Percentiles rank a stretch among this genome's conserved stretches.
These are phyloP conservation scores for Aspergillus pseudotamarii DNA, from an alignment of 2,329 filamentous ascomycete species.

Conservation along the genomic window DNA sequence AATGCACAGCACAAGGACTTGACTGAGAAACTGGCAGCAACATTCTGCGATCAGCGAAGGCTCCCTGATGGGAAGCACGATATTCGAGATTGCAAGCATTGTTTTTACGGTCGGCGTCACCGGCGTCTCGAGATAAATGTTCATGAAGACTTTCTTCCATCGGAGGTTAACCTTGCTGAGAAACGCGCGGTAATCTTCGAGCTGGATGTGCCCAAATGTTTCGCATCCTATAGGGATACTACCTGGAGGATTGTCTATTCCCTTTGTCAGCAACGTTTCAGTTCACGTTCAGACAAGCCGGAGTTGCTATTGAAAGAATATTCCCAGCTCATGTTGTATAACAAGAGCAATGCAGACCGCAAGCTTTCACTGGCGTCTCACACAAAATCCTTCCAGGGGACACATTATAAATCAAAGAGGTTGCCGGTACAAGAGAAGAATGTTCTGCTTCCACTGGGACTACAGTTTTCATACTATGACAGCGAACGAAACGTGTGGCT, in stretches of 20 bases:
- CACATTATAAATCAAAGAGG: conserved; percentile 50
- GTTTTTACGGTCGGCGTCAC: conserved; percentile 38
- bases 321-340: conserved; percentile 32
- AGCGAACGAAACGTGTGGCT: conserved; percentile 42
- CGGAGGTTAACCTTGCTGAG: conserved; percentile 38
- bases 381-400: conserved; percentile 50
- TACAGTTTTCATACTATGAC: conserved; percentile 56
- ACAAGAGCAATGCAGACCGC: background rate
- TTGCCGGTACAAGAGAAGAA: conserved; percentile 47
- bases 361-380: conserved; percentile 48
- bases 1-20: conserved; percentile 42
- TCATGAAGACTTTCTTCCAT: conserved; percentile 46
- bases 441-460: conserved; percentile 51
- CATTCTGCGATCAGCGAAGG: conserved; percentile 34
- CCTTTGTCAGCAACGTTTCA: conserved; percentile 34
- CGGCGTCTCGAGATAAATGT: conserved; percentile 48
- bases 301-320: conserved; percentile 37
- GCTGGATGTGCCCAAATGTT: conserved; percentile 47
- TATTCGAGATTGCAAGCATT: conserved; percentile 47
- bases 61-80: conserved; percentile 31
- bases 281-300: conserved; percentile 17
- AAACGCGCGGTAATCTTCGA: conserved; percentile 57
- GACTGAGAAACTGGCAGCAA: conserved; percentile 34
- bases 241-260: conserved; percentile 53
- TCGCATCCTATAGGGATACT: conserved; percentile 55